Evolutionary conservation across 306 rosid species (phyloP).

Genomic region (Adenanthera pavonina): DNA sequence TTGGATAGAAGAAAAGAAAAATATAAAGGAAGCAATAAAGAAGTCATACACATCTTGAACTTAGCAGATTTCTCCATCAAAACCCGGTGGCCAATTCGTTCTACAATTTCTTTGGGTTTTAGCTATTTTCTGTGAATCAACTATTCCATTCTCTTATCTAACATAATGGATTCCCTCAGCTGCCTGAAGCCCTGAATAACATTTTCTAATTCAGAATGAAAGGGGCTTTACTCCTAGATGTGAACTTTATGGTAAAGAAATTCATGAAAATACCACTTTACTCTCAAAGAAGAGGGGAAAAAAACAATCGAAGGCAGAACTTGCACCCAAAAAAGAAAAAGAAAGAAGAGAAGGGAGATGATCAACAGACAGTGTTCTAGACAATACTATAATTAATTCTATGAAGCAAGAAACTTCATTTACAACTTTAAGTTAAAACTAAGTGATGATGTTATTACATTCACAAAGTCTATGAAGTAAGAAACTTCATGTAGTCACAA

Average conservation of each 20-base stretch:
- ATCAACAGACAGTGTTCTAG: conserved; percentile 22
- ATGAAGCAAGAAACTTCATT: conserved; percentile 1
- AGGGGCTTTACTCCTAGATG: no score
- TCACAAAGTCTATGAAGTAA: conserved; percentile 33
- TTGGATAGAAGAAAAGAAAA: conserved; percentile 25
- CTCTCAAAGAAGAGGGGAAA: neutral
- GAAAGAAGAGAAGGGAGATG: conserved; percentile 1
- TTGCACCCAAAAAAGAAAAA: neutral
- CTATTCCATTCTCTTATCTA: neutral
- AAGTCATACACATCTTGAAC: conserved; percentile 26
- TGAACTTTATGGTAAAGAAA: neutral
- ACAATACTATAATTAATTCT: conserved; percentile 30
- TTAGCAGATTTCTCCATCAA: conserved; percentile 23
- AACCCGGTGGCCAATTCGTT: neutral
- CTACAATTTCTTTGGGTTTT: neutral
- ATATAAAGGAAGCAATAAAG: conserved; percentile 32
- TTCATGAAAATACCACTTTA: neutral
- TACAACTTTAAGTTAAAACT: conserved; percentile 1
- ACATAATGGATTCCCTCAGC: neutral
- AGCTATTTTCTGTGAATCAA: neutral
- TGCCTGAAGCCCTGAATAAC: neutral
- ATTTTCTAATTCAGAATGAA: neutral
- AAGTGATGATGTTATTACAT: conserved; percentile 13
- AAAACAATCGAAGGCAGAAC: neutral
- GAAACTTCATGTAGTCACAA: conserved; percentile 21